Evolutionary conservation across 2,329 filamentous ascomycete species (phyloP).

Genomic region (Apiospora marii): DNA sequence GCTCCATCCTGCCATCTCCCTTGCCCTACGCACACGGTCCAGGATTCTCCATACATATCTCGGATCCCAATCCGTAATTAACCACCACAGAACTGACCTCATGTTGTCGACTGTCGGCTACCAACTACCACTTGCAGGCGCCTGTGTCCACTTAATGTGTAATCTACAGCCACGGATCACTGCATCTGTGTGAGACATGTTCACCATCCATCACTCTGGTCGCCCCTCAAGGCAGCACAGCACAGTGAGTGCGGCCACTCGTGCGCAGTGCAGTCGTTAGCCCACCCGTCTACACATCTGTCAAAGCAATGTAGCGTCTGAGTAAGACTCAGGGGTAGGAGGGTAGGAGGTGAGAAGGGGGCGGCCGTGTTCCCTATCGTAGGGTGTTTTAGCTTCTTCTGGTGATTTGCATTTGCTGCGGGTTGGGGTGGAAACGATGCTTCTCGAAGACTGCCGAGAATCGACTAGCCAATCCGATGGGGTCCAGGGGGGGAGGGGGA

Average conservation of each 20-base stretch:
- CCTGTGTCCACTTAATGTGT: background rate
- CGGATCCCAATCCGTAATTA: background rate
- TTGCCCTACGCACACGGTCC: background rate
- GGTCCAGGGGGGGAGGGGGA: no score
- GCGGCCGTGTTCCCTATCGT: background rate
- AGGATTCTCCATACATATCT: conserved; percentile 10
- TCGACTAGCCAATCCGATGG: conserved; percentile 3
- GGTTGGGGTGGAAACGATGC: conserved; percentile 10
- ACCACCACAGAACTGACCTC: background rate
- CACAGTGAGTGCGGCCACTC: background rate
- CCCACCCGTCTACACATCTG: background rate
- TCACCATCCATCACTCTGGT: background rate
- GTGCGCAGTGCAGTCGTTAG: background rate
- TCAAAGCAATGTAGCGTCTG: background rate
- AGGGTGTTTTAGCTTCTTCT: conserved; percentile 16
- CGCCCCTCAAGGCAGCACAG: background rate
- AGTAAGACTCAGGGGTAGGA: conserved; percentile 7
- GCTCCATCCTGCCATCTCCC: background rate
- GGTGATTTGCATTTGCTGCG: conserved; percentile 20
- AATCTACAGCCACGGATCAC: conserved; percentile 17
- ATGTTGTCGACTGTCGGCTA: background rate
- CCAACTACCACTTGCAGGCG: background rate
- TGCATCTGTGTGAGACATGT: conserved; percentile 5
- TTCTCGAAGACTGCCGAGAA: conserved; percentile 21
- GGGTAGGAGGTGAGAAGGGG: background rate